Conservation (phyloP, 148 eudicot species). For the Spergularia bocconei region DNA sequence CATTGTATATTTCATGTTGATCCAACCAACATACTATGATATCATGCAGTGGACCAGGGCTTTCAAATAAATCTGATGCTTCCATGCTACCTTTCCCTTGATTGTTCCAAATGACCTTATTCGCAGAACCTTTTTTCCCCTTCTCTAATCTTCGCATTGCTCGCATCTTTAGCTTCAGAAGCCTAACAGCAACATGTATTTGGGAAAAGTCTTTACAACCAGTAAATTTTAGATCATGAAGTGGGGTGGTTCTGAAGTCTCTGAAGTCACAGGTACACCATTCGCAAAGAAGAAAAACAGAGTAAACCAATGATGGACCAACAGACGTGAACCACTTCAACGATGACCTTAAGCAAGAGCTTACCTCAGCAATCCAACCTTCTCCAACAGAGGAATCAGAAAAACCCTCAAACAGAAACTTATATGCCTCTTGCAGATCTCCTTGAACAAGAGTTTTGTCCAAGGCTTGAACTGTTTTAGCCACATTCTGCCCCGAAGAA, state of each 20-base stretch:
- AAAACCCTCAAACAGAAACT: conserved; percentile 59
- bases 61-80: conserved; percentile 57
- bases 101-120: conserved; percentile 22
- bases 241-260: conserved; percentile 59
- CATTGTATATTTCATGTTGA: conserved; percentile 73
- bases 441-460: conserved; percentile 74
- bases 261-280: conserved; percentile 96
- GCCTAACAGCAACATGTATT: conserved; percentile 64
- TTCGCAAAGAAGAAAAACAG: conserved; percentile 89
- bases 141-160: conserved; percentile 41
- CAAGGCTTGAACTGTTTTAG: conserved; percentile 72
- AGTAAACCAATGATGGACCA: conserved; percentile 55
- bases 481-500: conserved; percentile 69
- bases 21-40: conserved; percentile 87
- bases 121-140: conserved; percentile 28
- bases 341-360: conserved; percentile 63
- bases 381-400: conserved; percentile 59
- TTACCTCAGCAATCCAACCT: conserved; percentile 74
- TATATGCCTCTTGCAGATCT: conserved; percentile 63
- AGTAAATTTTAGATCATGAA: conserved; percentile 63
- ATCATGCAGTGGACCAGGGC: conserved; percentile 95
- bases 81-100: conserved; percentile 30
- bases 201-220: conserved; percentile 88
- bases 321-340: conserved; percentile 66
- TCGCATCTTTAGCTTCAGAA: conserved; percentile 64